Evolutionary conservation across 1,139 yeast genomes (phyloP), one percentile per base, ranked within the genome.

Genomic region (Pichia terricola): DNA sequence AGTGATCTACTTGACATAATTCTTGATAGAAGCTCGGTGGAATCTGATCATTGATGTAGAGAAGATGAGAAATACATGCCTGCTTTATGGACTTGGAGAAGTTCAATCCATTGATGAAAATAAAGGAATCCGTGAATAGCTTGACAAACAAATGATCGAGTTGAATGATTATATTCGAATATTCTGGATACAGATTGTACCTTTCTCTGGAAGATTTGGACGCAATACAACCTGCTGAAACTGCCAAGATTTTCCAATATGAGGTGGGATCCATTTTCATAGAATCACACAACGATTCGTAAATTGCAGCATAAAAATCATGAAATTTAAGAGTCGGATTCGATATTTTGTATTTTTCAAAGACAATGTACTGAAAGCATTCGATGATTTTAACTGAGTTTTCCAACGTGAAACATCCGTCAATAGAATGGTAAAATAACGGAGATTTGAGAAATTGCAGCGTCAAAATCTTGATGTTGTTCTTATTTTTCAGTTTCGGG

Each of bases 261-360:
- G 46, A 33, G 30, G 32, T n/a, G 6, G 50, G 38, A 25, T 45
- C 49, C 7, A 22, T 9, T 33, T 25, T 39, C 5, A 44, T 3
- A 10, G 33, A 11, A 5, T n/a, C 8, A 25, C 40, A 28, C 11
- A 41, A 47, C 41, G 74, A 73, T 27, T 63, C 60, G 34, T 66
- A 50, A 3, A 79, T 46, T 0, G 71, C 65, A 4, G 65, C 60
- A 52, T 73, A 75, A 67, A 81, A 83, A 3, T 65, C 63, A 48
- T 72, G 65, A 26, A 77, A 63, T 1, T 77, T 60, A 7, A 83
- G 56, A 0, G 85, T 70, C 1, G 94, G 94, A 48, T 75, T 74
- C 6, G 86, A 77, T 4, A 81, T 66, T 42, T 65, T 66, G 42
- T 70, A 64, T 56, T 83, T 83, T 51, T 74, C 70, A 40, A 72